Percentiles rank a stretch among this genome's conserved stretches.
These are phyloP conservation scores for Neopestalotiopsis sp. DNA, from an alignment of 2,329 filamentous ascomycete genomes.

Conservation along the genomic window DNA sequence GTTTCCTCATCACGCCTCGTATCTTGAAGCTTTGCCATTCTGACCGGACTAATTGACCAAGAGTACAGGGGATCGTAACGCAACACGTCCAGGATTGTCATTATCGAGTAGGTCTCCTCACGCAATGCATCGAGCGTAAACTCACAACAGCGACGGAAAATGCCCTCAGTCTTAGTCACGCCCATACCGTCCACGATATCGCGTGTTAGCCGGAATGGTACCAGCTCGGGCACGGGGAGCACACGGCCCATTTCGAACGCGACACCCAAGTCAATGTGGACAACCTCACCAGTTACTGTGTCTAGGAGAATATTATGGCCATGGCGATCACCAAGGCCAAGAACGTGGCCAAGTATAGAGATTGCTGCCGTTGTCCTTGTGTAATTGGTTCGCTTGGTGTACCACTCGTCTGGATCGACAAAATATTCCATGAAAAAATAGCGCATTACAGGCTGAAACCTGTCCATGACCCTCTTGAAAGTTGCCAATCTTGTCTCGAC, in stretches of 20 bases:
- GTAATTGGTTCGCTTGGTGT: constrained; percentile 85
- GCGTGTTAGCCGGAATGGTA: constrained; percentile 91
- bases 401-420: constrained; percentile 95
- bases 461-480: constrained; percentile 79
- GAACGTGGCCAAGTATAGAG: constrained; percentile 90
- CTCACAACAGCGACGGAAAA: constrained; percentile 97
- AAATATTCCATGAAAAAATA: constrained; percentile 98
- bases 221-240: constrained; percentile 92
- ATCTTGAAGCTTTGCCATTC: constrained; percentile 68
- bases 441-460: constrained; percentile 90
- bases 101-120: constrained; percentile 96
- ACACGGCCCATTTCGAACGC: constrained; percentile 96
- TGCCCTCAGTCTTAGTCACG: constrained; percentile 90
- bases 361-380: constrained; percentile 93
- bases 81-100: constrained; percentile 96
- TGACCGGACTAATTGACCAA: constrained; percentile 83
- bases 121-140: constrained; percentile 94
- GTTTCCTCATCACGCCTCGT: constrained; percentile 54
- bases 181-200: constrained; percentile 98
- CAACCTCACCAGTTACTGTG: constrained; percentile 85
- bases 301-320: constrained; percentile 97
- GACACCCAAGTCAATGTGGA: constrained; percentile 96
- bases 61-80: constrained; percentile 97
- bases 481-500: constrained; percentile 73
- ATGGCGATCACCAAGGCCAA: constrained; percentile 92